Percentiles rank a stretch among this genome's conserved stretches.
These are phyloP conservation scores for Diaporthe sp. DNA, from an alignment of 2,329 filamentous ascomycete genomes.

Conservation along the genomic window DNA sequence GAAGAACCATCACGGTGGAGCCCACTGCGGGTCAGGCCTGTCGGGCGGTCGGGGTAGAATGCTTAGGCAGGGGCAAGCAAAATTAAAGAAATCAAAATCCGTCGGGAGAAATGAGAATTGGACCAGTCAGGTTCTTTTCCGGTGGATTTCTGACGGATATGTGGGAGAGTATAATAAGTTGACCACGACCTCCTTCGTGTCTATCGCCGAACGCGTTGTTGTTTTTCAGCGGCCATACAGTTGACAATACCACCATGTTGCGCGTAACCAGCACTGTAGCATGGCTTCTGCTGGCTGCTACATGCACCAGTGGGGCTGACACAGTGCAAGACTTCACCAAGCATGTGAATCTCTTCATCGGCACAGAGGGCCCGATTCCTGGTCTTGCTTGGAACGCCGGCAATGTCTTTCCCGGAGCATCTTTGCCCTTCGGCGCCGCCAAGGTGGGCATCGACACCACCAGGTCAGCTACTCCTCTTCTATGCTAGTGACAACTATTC, in stretches of 20 bases:
- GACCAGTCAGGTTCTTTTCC: conserved; percentile 16
- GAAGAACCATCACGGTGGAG: background rate
- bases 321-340: conserved; percentile 52
- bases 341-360: conserved; percentile 65
- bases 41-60: conserved; percentile 12
- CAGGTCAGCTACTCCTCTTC: conserved; percentile 53
- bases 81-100: conserved; percentile 18
- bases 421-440: conserved; percentile 61
- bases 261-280: background rate
- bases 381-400: conserved; percentile 56
- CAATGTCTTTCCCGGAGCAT: conserved; percentile 66
- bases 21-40: conserved; percentile 10
- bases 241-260: background rate
- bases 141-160: background rate
- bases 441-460: conserved; percentile 68
- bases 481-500: background rate
- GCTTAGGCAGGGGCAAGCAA: conserved; percentile 11
- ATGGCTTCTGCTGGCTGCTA: conserved; percentile 11
- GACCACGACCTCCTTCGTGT: no score
- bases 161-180: conserved; percentile 9
- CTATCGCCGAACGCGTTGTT: background rate
- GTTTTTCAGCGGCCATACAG: background rate
- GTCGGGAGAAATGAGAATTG: background rate
- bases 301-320: conserved; percentile 4
- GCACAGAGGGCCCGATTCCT: conserved; percentile 59